Conservation (phyloP, 805 yeast species). For the Cyberlindnera xishuangbannaensis region DNA sequence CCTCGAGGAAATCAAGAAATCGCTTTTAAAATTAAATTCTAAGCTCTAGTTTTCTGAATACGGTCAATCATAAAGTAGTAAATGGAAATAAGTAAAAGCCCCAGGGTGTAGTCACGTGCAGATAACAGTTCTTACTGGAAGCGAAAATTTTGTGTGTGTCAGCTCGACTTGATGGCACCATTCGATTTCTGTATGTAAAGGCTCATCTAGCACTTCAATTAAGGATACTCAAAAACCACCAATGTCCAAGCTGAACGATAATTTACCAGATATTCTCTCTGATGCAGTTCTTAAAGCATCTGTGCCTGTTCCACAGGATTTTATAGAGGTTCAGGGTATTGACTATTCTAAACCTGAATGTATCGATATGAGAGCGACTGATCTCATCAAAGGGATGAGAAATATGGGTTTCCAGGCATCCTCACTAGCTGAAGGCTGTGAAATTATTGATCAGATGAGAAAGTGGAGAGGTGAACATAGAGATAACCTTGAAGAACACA, state of each 20-base stretch:
- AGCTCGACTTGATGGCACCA: no score
- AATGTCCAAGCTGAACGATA: constrained; percentile 34
- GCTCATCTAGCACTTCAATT: no score
- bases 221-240: no score
- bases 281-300: constrained; percentile 90
- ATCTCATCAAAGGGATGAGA: constrained; percentile 76
- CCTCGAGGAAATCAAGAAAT: no score
- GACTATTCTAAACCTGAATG: constrained; percentile 81
- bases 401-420: constrained; percentile 98
- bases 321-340: constrained; percentile 77
- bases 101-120: constrained; percentile 10
- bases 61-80: no score
- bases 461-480: constrained; percentile 82
- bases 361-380: constrained; percentile 71
- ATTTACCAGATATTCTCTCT: constrained; percentile 67
- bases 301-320: constrained; percentile 76
- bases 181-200: no score
- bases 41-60: no score
- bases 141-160: constrained; percentile 12
- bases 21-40: no score
- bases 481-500: constrained; percentile 63
- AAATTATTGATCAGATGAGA: constrained; percentile 89
- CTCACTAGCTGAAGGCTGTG: constrained; percentile 81
- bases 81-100: no score
- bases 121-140: constrained; percentile 14